Evolutionary conservation across 2,329 filamentous ascomycete species (phyloP).

Genomic region (Fusarium albidum): DNA sequence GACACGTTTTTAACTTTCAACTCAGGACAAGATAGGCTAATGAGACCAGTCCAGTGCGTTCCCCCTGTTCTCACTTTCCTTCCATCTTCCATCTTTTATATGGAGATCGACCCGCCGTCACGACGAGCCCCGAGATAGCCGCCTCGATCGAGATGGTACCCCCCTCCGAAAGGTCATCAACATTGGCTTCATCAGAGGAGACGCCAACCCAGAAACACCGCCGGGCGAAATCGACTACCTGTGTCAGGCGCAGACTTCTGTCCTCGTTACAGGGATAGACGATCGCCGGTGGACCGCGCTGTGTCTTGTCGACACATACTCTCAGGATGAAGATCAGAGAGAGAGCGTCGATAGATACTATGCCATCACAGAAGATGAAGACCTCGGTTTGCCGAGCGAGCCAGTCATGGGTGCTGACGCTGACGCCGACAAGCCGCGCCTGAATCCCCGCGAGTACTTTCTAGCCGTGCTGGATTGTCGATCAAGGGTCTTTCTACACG

Average conservation of each 20-base stretch:
- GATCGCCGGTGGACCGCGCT: background rate
- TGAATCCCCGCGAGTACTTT: background rate
- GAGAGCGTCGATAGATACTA: background rate
- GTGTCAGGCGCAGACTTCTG: constrained; percentile 14
- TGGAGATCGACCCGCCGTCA: background rate
- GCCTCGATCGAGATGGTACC: rapidly evolving
- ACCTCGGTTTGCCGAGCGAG: too few species aligned
- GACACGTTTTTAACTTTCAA: too few species aligned
- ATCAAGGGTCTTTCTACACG: rapidly evolving
- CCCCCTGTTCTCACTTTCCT: constrained; percentile 1
- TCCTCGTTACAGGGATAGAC: background rate
- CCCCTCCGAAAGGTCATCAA: rapidly evolving
- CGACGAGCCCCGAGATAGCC: too few species aligned
- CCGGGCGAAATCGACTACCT: background rate
- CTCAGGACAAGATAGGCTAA: background rate
- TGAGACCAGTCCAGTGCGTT: constrained; percentile 5
- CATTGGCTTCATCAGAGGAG: background rate
- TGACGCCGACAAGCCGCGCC: rapidly evolving
- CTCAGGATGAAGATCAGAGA: rapidly evolving
- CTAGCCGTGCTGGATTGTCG: background rate
- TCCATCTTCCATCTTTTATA: background rate
- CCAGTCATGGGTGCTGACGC: too few species aligned
- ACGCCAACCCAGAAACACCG: too few species aligned
- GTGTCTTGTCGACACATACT: constrained; percentile 19
- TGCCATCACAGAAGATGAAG: background rate